Evolutionary conservation across 495 filamentous ascomycete species (phyloP).

Genomic region (Neurospora sp.): DNA sequence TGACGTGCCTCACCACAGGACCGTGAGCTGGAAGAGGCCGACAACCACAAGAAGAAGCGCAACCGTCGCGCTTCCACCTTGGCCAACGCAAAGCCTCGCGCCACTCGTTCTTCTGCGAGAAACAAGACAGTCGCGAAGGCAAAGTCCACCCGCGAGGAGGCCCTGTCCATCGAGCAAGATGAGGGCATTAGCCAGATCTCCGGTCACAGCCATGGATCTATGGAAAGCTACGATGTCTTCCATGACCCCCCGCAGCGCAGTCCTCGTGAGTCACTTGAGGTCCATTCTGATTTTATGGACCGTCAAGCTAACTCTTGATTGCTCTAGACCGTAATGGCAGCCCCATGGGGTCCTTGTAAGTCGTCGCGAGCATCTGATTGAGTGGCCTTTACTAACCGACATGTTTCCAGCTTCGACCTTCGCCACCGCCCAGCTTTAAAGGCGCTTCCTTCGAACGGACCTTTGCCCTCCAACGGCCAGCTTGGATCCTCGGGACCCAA

Average conservation of each 20-base stretch:
- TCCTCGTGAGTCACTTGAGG: slow-evolving; percentile 13
- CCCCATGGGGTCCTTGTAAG: slow-evolving; percentile 14
- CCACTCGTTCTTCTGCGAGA: slow-evolving; percentile 8
- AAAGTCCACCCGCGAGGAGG: background rate
- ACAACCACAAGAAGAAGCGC: slow-evolving; percentile 14
- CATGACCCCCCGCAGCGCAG: slow-evolving; percentile 18
- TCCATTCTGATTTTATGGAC: background rate
- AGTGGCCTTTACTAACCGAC: background rate
- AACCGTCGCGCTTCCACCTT: slow-evolving; percentile 11
- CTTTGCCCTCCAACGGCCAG: slow-evolving; percentile 13
- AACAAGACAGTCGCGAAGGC: slow-evolving; percentile 4
- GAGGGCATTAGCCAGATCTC: slow-evolving; percentile 1
- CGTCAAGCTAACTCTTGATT: slow-evolving; percentile 3
- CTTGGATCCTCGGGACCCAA: slow-evolving; percentile 7
- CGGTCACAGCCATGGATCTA: slow-evolving; percentile 7
- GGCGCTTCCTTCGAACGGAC: slow-evolving; percentile 13
- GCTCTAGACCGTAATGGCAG: slow-evolving; percentile 16
- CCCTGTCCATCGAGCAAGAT: background rate
- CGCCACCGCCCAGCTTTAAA: slow-evolving; percentile 15
- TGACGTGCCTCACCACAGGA: slow-evolving; percentile 9
- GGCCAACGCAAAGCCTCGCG: slow-evolving; percentile 1
- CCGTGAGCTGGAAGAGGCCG: slow-evolving; percentile 12
- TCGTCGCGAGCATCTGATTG: background rate
- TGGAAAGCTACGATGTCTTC: slow-evolving; percentile 23
- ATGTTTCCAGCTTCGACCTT: slow-evolving; percentile 9